Percentiles rank a stretch among this genome's conserved stretches.
These are phyloP conservation scores for Mucor saturninus DNA, from an alignment of 371 early-diverging fungal species.

Conservation along the genomic window DNA sequence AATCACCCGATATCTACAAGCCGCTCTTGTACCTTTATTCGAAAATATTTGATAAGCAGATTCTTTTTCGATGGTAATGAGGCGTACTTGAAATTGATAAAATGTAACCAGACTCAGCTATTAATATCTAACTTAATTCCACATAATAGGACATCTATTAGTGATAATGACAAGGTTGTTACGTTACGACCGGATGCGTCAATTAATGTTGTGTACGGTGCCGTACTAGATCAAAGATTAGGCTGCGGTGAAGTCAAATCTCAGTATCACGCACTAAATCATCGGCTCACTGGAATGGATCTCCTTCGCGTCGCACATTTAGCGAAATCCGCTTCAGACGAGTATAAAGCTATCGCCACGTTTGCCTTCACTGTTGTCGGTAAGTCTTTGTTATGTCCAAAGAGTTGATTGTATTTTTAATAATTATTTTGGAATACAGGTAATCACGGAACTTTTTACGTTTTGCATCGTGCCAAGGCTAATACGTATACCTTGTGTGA, in stretches of 20 bases:
- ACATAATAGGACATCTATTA: conserved; percentile 26
- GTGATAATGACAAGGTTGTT: conserved; percentile 23
- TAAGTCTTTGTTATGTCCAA: conserved; percentile 9
- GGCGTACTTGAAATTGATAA: conserved; percentile 23
- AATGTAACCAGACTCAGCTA: conserved; percentile 8
- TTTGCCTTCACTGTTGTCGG: conserved; percentile 16
- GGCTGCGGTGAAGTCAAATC: conserved; percentile 33
- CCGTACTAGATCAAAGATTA: conserved; percentile 16
- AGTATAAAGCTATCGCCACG: conserved; percentile 23
- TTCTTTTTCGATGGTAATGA: conserved; percentile 1
- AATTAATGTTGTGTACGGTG: conserved; percentile 28
- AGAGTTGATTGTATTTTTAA: conserved; percentile 10
- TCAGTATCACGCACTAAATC: conserved; percentile 29
- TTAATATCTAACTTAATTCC: background rate
- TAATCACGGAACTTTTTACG: conserved; percentile 33
- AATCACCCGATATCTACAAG: background rate
- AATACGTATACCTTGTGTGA: conserved; percentile 32
- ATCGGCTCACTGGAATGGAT: conserved; percentile 17
- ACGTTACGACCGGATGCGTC: conserved; percentile 29
- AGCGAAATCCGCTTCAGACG: conserved; percentile 26
- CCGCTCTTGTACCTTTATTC: background rate
- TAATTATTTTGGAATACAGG: conserved; percentile 20
- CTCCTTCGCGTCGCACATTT: conserved; percentile 26
- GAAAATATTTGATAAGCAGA: background rate
- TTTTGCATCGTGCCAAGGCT: conserved; percentile 20